Percentiles rank a stretch among this genome's conserved stretches.
Evolutionary conservation across 139 green algal genomes (phyloP).

Genomic region (Tetradesmus lagerheimii): DNA sequence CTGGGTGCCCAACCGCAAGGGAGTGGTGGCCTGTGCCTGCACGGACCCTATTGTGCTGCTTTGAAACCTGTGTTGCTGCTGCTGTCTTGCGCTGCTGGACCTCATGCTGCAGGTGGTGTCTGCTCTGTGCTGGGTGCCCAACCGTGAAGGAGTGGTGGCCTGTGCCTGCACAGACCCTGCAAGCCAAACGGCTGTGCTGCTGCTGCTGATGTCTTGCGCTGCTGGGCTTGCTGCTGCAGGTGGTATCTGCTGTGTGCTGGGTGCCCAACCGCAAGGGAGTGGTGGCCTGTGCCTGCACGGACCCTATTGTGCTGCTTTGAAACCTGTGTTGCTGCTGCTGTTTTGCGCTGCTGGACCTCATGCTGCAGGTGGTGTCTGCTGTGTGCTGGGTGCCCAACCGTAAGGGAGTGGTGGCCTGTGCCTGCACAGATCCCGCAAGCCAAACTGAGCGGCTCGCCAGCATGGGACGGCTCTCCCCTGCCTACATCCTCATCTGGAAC

Average conservation of each 20-base stretch:
- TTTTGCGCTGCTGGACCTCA: not conserved
- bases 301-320: conserved; percentile 18
- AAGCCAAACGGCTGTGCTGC: not conserved
- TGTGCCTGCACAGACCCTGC: conserved; percentile 73
- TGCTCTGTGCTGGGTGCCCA: conserved; percentile 82
- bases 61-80: too few relatives aligned
- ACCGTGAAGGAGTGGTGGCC: conserved; percentile 75
- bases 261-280: conserved; percentile 75
- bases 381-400: conserved; percentile 83
- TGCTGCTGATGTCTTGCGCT: not conserved
- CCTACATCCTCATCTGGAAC: conserved; percentile 88
- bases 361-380: conserved; percentile 63
- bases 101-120: conserved; percentile 66
- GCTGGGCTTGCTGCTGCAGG: conserved; percentile 40
- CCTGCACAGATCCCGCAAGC: conserved; percentile 67
- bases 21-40: conserved; percentile 79
- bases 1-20: conserved; percentile 80
- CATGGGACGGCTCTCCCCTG: conserved; percentile 62
- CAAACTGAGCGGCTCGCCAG: conserved; percentile 64
- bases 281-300: conserved; percentile 78
- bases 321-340: not conserved
- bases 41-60: too few relatives aligned
- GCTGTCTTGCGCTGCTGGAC: not conserved
- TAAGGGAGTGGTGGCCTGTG: conserved; percentile 78
- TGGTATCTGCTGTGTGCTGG: conserved; percentile 82